Conservation (phyloP, 2,329 filamentous ascomycete genomes). For the Endoconidiophora laricicola region DNA sequence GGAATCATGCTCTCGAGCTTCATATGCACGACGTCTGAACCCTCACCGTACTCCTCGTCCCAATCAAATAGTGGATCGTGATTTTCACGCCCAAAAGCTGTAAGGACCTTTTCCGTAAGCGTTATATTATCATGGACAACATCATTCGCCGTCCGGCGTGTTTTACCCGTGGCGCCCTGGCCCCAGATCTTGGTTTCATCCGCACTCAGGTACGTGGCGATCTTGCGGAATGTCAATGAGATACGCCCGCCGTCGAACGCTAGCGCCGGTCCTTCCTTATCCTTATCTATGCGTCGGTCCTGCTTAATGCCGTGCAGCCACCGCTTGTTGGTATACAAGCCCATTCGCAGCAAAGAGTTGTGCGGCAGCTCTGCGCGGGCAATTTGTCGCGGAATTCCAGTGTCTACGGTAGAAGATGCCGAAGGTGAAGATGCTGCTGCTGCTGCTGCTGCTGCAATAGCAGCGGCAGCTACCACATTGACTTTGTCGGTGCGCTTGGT, state of each 20-base stretch:
- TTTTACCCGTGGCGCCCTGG: constrained; percentile 66
- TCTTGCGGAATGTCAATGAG: constrained; percentile 77
- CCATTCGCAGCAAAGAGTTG: constrained; percentile 76
- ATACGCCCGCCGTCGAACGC: constrained; percentile 65
- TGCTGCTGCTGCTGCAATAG: constrained; percentile 8
- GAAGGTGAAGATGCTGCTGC: constrained; percentile 13
- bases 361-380: constrained; percentile 65
- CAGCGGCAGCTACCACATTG: constrained; percentile 13
- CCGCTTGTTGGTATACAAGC: constrained; percentile 60
- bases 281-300: constrained; percentile 55
- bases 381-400: constrained; percentile 28
- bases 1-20: neutral
- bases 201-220: constrained; percentile 65
- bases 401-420: constrained; percentile 21
- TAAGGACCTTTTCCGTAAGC: constrained; percentile 54
- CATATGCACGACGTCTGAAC: constrained; percentile 71
- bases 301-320: constrained; percentile 89
- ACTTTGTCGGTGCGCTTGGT: constrained; percentile 47
- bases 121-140: constrained; percentile 53
- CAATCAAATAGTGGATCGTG: constrained; percentile 56
- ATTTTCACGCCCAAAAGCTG: constrained; percentile 76
- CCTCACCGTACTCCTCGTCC: constrained; percentile 56
- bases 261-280: constrained; percentile 54
- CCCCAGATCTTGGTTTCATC: constrained; percentile 67
- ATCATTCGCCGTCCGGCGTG: constrained; percentile 35